Base-by-base conservation (phyloP, 2,329 filamentous ascomycete genomes). In the Aspergillus melleus region DNA sequence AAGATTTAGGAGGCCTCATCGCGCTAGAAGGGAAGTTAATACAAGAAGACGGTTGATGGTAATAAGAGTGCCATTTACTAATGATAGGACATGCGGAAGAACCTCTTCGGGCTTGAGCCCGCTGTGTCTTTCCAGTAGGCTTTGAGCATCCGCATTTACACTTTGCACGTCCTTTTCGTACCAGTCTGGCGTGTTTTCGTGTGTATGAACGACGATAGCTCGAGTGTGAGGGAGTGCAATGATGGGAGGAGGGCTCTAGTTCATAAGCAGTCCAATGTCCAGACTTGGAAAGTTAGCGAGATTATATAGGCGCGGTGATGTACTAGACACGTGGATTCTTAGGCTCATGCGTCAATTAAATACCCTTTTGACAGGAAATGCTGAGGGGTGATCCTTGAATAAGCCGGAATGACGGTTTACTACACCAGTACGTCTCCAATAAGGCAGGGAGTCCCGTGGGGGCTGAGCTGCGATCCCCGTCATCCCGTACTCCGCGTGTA, bases 91-190 rank as follows among this genome's bases (percentile, higher is more conserved):
- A 63, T 64, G 61, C 5, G 59, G 58, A 16, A 63, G 52, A 32
- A 65, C 61, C 12, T 66, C 53, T 2, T 64, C 63, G 4, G 61
- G 57, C 29, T 47, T 36, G 19, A 65, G 24, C 16, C 57, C 59
- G 46, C 64, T 62, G 49, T 65, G 65, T 42, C 22, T 64, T 54
- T 66, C 58, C 11, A 66, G 52, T 12, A 66, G 49, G 10, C 30
- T 49, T n/a, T 60, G 64, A 16, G 64, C 63, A 52, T 63, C 59
- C 2, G 60, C 51, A 24, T 66, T 66, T 44, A 66, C 65, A 54
- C 57, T 54, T 46, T 53, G 57, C 8, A 66, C 60, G 6, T 63
- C 52, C n/a, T 51, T 26, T 44, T 64, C 52, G 60, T 64, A 61
- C 62, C 64, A 64, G 11, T 9, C 44, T 20, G 44, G 29, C 6